Conservation (phyloP, 108 stramenopile species). For the Stephanodiscus triporus region DNA sequence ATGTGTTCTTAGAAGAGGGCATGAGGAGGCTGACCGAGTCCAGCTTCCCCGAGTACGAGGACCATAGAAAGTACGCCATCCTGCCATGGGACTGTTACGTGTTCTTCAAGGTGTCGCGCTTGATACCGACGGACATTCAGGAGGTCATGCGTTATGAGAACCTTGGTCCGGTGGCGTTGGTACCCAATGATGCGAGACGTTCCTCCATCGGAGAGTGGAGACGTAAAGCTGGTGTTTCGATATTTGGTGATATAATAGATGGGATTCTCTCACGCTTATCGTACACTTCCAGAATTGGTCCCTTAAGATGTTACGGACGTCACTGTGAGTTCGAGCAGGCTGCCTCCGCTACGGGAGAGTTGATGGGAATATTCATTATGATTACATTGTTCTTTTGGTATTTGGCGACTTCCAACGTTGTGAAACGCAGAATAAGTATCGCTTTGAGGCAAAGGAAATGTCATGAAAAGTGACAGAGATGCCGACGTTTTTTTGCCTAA, state of each 20-base stretch:
- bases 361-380: slow-evolving; percentile 16
- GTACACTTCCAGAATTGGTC: slow-evolving; percentile 7
- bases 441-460: slow-evolving; percentile 28
- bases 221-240: slow-evolving; percentile 35
- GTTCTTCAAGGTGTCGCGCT: slow-evolving; percentile 51
- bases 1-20: slow-evolving; percentile 43
- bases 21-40: slow-evolving; percentile 40
- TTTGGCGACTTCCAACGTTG: slow-evolving; percentile 23
- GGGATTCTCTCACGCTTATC: slow-evolving; percentile 18
- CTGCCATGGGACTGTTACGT: slow-evolving; percentile 52
- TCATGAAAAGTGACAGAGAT: slow-evolving; percentile 16
- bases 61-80: slow-evolving; percentile 47
- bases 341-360: slow-evolving; percentile 21
- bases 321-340: slow-evolving; percentile 40
- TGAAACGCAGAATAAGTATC: slow-evolving; percentile 29
- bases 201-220: slow-evolving; percentile 28
- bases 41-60: slow-evolving; percentile 39
- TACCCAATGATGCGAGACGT: slow-evolving; percentile 35
- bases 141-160: slow-evolving; percentile 33
- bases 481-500: background rate
- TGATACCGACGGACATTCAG: slow-evolving; percentile 45
- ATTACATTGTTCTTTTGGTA: slow-evolving; percentile 27
- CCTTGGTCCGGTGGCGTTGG: slow-evolving; percentile 33
- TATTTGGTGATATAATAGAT: slow-evolving; percentile 24
- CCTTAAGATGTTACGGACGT: slow-evolving; percentile 34